Conservation (phyloP, 2,329 filamentous ascomycete species). For the Elsinoe batatas region DNA sequence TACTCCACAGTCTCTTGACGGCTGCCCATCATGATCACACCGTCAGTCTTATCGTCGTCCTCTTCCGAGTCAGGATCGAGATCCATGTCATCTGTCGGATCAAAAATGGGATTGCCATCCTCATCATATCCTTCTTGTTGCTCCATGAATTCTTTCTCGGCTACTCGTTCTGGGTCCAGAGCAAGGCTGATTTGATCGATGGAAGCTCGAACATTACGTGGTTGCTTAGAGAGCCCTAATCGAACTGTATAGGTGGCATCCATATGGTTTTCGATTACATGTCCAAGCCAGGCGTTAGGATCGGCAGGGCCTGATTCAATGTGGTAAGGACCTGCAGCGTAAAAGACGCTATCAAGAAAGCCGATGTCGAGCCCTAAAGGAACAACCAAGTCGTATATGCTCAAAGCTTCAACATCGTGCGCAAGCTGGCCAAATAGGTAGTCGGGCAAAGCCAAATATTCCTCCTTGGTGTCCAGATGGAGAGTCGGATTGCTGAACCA, state of each 20-base stretch:
- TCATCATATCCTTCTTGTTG: background rate
- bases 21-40: conserved; percentile 8
- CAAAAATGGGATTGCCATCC: background rate
- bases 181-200: conserved; percentile 6
- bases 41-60: background rate
- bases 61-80: conserved; percentile 17
- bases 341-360: background rate
- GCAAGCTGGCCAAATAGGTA: background rate
- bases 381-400: conserved; percentile 5
- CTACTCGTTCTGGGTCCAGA: conserved; percentile 1
- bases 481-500: conserved; percentile 34
- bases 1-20: conserved; percentile 1
- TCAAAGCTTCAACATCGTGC: background rate
- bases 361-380: conserved; percentile 2
- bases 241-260: conserved; percentile 9
- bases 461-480: background rate
- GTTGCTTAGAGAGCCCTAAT: background rate
- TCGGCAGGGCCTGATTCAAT: background rate
- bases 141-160: background rate
- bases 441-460: background rate
- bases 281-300: conserved; percentile 2
- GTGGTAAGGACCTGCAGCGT: background rate
- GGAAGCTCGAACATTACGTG: background rate
- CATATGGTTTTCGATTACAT: conserved; percentile 4
- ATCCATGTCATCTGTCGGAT: conserved; percentile 15